These are phyloP conservation scores for Syzygium aromaticum DNA, from an alignment of 345 rosid genomes.

Conservation along the genomic window DNA sequence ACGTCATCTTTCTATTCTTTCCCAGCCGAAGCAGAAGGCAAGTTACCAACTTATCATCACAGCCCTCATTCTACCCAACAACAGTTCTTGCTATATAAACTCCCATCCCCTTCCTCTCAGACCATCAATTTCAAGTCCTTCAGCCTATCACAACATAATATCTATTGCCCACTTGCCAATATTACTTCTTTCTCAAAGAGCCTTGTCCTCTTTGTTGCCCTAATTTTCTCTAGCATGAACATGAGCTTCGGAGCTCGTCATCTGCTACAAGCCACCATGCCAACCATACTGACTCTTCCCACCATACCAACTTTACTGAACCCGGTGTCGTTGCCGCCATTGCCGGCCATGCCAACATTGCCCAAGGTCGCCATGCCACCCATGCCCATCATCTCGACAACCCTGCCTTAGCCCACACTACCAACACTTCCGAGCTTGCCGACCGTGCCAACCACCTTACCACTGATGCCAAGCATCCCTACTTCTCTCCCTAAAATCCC, in stretches of 20 bases:
- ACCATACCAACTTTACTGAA: background rate
- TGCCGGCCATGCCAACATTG: background rate
- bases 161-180: background rate
- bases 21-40: background rate
- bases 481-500: conserved; percentile 18
- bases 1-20: background rate
- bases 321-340: background rate
- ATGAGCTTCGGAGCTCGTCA: conserved; percentile 7
- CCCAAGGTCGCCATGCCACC: background rate
- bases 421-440: conserved; percentile 6
- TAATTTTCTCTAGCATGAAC: conserved; percentile 2
- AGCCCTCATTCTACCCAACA: background rate
- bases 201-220: background rate
- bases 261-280: background rate
- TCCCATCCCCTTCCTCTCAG: background rate
- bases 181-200: conserved; percentile 3
- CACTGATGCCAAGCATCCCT: conserved; percentile 19
- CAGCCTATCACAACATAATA: background rate
- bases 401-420: conserved; percentile 1
- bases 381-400: conserved; percentile 1
- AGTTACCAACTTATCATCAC: background rate
- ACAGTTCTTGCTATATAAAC: background rate
- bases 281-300: background rate
- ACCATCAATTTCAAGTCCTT: background rate
- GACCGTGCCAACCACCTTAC: conserved; percentile 6